Percentiles rank a stretch among this genome's conserved stretches.
phyloP scores from a whole-genome alignment of 305 asterid species.

The Ruellia speciosa region DNA sequence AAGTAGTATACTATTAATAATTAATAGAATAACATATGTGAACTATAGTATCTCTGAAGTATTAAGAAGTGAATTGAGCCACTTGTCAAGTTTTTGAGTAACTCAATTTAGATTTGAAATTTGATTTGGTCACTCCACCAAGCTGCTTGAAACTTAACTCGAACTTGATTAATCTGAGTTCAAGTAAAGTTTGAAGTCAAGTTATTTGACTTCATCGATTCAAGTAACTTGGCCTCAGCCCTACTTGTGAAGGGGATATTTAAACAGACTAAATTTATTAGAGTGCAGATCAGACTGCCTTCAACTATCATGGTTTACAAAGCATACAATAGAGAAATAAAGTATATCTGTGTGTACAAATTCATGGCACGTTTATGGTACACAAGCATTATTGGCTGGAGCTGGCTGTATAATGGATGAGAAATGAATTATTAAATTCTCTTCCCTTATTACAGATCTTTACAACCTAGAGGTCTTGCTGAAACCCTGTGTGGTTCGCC shows the following conservation, averaged over 20 bases:
- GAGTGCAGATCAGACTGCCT: neutral
- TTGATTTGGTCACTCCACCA: too few relatives aligned
- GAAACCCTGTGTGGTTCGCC: conserved; percentile 98
- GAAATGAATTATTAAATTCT: conserved; percentile 6
- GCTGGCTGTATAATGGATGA: conserved; percentile 8
- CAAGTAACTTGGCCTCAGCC: too few relatives aligned
- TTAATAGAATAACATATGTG: too few relatives aligned
- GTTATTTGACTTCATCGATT: too few relatives aligned
- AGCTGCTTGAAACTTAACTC: too few relatives aligned
- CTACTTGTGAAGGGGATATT: neutral
- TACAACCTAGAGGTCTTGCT: conserved; percentile 84
- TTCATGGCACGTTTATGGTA: neutral
- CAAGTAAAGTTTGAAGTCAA: too few relatives aligned
- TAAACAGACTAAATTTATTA: neutral
- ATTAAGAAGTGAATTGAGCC: too few relatives aligned
- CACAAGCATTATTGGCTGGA: conserved; percentile 5
- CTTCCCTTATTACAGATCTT: conserved; percentile 48
- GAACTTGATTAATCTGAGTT: too few relatives aligned
- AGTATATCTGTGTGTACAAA: neutral
- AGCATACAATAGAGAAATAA: neutral
- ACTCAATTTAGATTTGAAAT: too few relatives aligned
- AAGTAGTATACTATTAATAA: too few relatives aligned
- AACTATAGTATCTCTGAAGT: too few relatives aligned
- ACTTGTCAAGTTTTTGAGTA: too few relatives aligned
- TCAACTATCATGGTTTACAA: neutral